Base-by-base conservation (phyloP, 441 rosid genomes). In the Populus hybrid region DNA sequence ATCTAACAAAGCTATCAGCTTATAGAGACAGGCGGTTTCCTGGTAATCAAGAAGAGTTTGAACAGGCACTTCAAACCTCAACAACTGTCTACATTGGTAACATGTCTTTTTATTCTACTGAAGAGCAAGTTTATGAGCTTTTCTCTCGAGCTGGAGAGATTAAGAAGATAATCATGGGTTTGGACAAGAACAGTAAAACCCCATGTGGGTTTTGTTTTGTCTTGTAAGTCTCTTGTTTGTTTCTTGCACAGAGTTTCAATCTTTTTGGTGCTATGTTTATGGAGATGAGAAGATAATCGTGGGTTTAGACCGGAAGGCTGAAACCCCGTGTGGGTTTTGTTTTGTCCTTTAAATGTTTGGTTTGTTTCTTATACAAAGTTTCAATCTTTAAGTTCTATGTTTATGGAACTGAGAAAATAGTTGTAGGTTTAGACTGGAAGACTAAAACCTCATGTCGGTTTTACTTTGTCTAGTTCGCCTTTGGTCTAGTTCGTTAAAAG, bases 131-230 rank as follows among this genome's bases (percentile, higher is more conserved):
- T 77, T 94, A 94, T 64, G 99, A 96, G 90, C 97, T 95, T 26
- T 95, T 95, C 85, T 79, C 97, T 6, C 86, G 99, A 74, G 94
- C 97, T 68, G 99, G 99, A 10, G 98, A 95, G 73, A 84, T 94
- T 40, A 95, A 95, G 89, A 95, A 92, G 90, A 91, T 95, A 3
- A 94, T 90, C 77, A 95, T 96, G 99, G 99, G 98, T 2, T 87
- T 96, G 71, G 99, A 96, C 78, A 96, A 96, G 91, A 94, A 96
- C 84, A 76, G 88, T 6, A 96, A 95, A 81, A 96, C 98, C 4
- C 99, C 99, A 14, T 96, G 98, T 82, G 99, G 99, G 72, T 96
- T 96, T 80, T 96, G 97, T 79, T 96, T 94, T 81, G 94, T 91
- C 81, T 69, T 85, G 99, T 95, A 85, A 66, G 92, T 83, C 72